A percentile compares a stretch with the other conserved stretches of the same genome.
Conservation (phyloP, 2,329 filamentous ascomycete species). For the Cadophora luteo-olivacea region DNA sequence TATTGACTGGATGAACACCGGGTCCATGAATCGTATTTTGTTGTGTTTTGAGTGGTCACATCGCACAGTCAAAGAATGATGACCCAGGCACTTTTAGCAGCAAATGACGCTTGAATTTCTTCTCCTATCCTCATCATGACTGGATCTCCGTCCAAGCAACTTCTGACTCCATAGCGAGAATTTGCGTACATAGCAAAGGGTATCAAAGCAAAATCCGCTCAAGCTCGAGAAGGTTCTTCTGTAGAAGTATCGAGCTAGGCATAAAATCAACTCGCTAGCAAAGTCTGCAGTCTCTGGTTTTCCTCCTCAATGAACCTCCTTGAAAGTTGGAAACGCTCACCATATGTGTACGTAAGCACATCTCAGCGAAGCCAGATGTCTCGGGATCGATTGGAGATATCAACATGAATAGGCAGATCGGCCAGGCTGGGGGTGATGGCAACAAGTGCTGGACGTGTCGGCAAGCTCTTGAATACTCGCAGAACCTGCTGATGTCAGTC, state of each 20-base stretch:
- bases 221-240: not conserved
- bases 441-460: not conserved
- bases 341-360: not conserved
- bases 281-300: not conserved
- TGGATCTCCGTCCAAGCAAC: not conserved
- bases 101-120: not conserved
- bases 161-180: not conserved
- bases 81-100: too few species aligned
- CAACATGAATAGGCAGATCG: not conserved
- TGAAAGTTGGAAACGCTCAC: not conserved
- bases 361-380: not conserved
- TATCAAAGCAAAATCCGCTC: not conserved
- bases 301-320: not conserved
- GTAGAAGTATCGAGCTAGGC: not conserved
- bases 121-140: not conserved
- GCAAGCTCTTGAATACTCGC: not conserved
- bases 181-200: not conserved
- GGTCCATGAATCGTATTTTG: not conserved
- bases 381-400: not conserved
- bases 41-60: not conserved
- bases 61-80: not conserved
- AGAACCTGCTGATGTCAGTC: not conserved
- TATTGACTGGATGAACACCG: not conserved
- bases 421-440: not conserved
- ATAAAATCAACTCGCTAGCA: not conserved